Conservation (phyloP, 495 filamentous ascomycete species). For the Xylaria cubensis region DNA sequence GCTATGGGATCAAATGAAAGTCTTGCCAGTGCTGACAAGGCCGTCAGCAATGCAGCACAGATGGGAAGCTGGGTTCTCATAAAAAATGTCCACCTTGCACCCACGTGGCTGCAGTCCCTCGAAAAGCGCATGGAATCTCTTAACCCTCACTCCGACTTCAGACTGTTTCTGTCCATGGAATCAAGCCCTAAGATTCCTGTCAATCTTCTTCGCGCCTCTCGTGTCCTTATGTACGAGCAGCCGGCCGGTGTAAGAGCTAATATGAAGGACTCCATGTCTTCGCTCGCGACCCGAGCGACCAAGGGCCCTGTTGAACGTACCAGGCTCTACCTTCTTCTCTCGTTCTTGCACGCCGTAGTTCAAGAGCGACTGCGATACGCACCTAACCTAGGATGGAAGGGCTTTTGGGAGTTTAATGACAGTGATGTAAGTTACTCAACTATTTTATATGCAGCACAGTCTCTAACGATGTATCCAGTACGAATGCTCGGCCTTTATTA, state of each 20-base stretch:
- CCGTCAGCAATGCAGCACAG: constrained; percentile 89
- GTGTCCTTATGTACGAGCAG: constrained; percentile 98
- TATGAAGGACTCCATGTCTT: constrained; percentile 96
- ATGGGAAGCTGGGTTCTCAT: constrained; percentile 95
- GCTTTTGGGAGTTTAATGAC: constrained; percentile 99
- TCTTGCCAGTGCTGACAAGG: constrained; percentile 89
- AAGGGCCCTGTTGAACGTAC: constrained; percentile 90
- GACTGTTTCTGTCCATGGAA: constrained; percentile 98
- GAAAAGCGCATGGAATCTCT: constrained; percentile 96
- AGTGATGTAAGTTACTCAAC: constrained; percentile 79
- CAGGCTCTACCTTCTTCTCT: constrained; percentile 89
- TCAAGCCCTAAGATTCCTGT: constrained; percentile 95
- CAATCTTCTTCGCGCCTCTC: constrained; percentile 89
- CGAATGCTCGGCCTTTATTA: constrained; percentile 94
- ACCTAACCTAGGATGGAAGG: constrained; percentile 94
- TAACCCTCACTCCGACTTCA: constrained; percentile 92
- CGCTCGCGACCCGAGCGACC: constrained; percentile 74
- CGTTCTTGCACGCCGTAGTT: constrained; percentile 94
- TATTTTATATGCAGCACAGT: constrained; percentile 9
- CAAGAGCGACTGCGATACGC: constrained; percentile 96
- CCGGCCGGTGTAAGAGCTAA: constrained; percentile 95
- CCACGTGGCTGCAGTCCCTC: constrained; percentile 93
- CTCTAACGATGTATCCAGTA: constrained; percentile 66
- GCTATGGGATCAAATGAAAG: constrained; percentile 99
- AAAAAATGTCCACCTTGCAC: constrained; percentile 98